Evolutionary conservation across 2,329 filamentous ascomycete genomes (phyloP), one percentile per base, ranked within the genome.

Genomic region (Alternaria dauci): DNA sequence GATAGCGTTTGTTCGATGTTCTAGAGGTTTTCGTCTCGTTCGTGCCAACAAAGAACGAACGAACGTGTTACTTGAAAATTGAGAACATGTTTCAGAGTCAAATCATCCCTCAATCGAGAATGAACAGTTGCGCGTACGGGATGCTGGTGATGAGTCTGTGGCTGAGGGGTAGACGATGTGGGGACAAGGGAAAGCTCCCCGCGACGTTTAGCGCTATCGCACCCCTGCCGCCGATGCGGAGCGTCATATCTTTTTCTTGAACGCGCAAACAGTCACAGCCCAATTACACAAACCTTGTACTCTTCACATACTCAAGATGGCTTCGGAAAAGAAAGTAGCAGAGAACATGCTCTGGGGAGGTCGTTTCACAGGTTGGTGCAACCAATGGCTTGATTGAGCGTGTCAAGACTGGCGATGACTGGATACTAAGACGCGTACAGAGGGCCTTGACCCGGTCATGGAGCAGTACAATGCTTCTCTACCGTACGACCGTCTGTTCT

Each of bases 381-480:
- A n/a, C 26, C 42, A 61, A 41, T 43, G 39, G 25, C 25, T 18
- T 30, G 16, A 36, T 52, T 46, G 44, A 25, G 14, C 16, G n/a
- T 14, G 3, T 2, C 14, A 23, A 34, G 20, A 52, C 32, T 28
- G 39, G 41, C 26, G 20, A 30, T 44, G 50, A 60, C 47, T 58
- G 43, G 8, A 62, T 58, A 18, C 65, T 71, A 43, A 72, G 34
- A 36, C n/a, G 34, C 28, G 36, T 39, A 41, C 71, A 91, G 91
- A 92, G 82, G 90, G 87, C 70, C 87, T 94, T 68, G 92, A 96
- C 80, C 91, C 92, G 55, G 86, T 96, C 53, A 96, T 96, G 92
- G 85, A 89, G 62, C 85, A 90, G 68, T 96, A 94, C 84, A 96
- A 96, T 78, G 89, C 89, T 71, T 90, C 87, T 55, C 90, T 96